Evolutionary conservation across 2,329 filamentous ascomycete species (phyloP).

Genomic region (Aspergillus sclerotialis): DNA sequence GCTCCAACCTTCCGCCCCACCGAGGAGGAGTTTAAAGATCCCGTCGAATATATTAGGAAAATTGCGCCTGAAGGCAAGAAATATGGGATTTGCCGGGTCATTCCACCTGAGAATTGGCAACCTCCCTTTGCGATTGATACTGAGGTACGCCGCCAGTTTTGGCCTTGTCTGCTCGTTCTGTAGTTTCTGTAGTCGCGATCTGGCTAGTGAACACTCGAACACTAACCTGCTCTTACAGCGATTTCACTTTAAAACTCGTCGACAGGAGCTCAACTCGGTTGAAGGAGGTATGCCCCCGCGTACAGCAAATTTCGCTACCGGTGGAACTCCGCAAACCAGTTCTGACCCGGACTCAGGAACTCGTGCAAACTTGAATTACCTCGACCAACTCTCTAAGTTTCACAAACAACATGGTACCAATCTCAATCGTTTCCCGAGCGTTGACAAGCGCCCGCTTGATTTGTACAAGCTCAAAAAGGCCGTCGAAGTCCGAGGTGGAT

Average conservation of each 20-base stretch:
- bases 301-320: conserved; percentile 21
- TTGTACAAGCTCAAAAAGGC: conserved; percentile 95
- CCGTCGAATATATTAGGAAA: conserved; percentile 86
- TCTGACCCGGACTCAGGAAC: conserved; percentile 59
- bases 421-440: conserved; percentile 86
- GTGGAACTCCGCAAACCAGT: conserved; percentile 22
- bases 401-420: conserved; percentile 96
- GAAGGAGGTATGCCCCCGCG: conserved; percentile 70
- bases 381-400: conserved; percentile 90
- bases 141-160: conserved; percentile 56
- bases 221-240: conserved; percentile 50
- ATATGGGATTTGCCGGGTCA: conserved; percentile 91
- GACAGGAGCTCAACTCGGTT: conserved; percentile 94
- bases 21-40: conserved; percentile 90
- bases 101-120: conserved; percentile 90
- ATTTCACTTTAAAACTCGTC: conserved; percentile 93
- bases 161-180: not conserved
- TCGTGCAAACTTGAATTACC: conserved; percentile 89
- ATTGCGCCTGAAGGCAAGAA: conserved; percentile 78
- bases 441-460: conserved; percentile 95
- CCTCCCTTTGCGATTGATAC: conserved; percentile 95
- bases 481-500: conserved; percentile 88
- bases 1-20: conserved; percentile 87
- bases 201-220: not conserved
- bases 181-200: not conserved